Base-by-base conservation (phyloP, 129 eudicot genomes). In the Smallanthus sonchifolius region DNA sequence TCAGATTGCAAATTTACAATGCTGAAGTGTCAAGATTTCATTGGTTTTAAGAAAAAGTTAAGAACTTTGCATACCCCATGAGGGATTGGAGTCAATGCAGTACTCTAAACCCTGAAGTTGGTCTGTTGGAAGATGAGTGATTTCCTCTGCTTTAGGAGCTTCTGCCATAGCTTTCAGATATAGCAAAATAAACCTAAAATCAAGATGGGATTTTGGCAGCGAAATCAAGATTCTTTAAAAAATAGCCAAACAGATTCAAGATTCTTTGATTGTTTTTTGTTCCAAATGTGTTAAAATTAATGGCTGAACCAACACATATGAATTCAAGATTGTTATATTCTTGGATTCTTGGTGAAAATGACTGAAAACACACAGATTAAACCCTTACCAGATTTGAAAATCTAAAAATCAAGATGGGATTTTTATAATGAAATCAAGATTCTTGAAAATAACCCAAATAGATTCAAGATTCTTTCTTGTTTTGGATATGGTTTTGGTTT, bases 91-190 rank as follows among this genome's bases (percentile, higher is more conserved):
- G 78, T 95, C 99, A 72, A 95, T 91, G 78, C 99, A 95, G 62
- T 95, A 95, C 85, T 95, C 99, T 54, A 95, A 82, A 28, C 99
- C 99, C 40, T 95, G 99, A 70, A 95, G 96, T 73, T 95, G 99
- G 73, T 95, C 99, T 85, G 91, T 88, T 73, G 99, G 96, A 80
- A 90, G 99, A 79, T 95, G 97, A 54, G 85, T 95, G 9, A 95
- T 91, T 67, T 95, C 99, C 60, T 95, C 99, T 67, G 86, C 87
- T 87, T 95, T 95, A 57, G 93, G 90, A 75, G 95, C 92, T 75
- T 83, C 99, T 17, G 85, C 85, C 97, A 91, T 91, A 39, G 30
- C 86, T 83, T 76, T 28, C 32, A 75, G 42, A 52, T 43, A 42
- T 11, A 28, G 40, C 2, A 30, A 42, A 52, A 28, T 15, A 60